Evolutionary conservation across 1,284 basidiomycete genomes (phyloP), one percentile per base, ranked within the genome.

Genomic region (Ustilago hordei): DNA sequence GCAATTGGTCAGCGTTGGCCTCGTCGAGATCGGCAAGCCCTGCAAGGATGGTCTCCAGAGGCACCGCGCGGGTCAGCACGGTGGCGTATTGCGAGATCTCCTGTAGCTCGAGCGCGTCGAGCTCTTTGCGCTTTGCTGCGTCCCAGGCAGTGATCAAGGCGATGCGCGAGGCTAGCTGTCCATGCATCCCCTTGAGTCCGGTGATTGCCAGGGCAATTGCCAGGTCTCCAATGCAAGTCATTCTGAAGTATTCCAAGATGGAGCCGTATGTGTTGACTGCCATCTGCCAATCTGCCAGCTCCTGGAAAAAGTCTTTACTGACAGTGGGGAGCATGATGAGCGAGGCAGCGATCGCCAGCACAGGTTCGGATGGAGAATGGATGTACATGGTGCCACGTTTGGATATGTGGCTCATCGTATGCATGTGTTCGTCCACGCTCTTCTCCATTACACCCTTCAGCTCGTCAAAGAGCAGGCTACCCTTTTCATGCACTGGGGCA

Each of bases 71-170:
- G 4, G 4, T 19, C 9, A 64, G 47, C 23, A 41, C 15, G 8
- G 6, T 53, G 47, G n/a, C 54, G 0, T 15, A 8, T 4, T 39
- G 39, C 8, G 28, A 19, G 11, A 15, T 12, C 36, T 12, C 9
- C 17, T 12, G 17, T 15, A 4, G 36, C 17, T 41, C 17, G 11
- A 41, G 7, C 17, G 36, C 36, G 13, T 7, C 7, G 4, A 41
- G 39, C 15, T 19, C 17, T 9, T 8, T 43, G 6, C 38, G 36
- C 31, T 74, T 65, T 12, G 9, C 35, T 9, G 71, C 65, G 35
- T 74, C 71, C 50, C 65, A 61, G 13, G 66, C 71, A 0, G n/a
- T n/a, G 4, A 45, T 69, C 39, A 65, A 8, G 31, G 48, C 34
- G 3, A 69, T 36, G 15, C 60, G 62, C 43, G 55, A 15, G 4